Evolutionary conservation across 495 filamentous ascomycete genomes (phyloP).

Genomic region (Penicillium manginii): DNA sequence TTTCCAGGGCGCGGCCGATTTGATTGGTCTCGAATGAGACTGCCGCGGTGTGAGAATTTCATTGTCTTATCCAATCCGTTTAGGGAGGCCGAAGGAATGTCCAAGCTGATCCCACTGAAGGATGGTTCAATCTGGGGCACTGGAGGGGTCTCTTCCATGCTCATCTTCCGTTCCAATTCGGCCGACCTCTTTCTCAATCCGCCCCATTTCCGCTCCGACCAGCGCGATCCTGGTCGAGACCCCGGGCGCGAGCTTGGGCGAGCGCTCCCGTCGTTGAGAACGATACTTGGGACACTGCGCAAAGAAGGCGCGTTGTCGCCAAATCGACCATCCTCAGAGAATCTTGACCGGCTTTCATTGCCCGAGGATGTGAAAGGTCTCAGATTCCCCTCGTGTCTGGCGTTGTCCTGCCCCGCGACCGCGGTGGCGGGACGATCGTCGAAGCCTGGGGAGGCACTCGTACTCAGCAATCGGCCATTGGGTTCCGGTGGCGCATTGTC

Average conservation of each 20-base stretch:
- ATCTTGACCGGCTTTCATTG: conserved; percentile 18
- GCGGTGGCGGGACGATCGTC: conserved; percentile 26
- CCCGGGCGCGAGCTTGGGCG: conserved; percentile 44
- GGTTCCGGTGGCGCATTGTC: conserved; percentile 27
- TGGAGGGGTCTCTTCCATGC: conserved; percentile 36
- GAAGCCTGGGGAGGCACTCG: conserved; percentile 26
- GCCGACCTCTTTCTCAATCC: conserved; percentile 41
- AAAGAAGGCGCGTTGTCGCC: conserved; percentile 32
- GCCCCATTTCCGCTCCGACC: conserved; percentile 52
- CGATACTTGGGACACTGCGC: conserved; percentile 48
- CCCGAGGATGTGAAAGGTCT: conserved; percentile 13
- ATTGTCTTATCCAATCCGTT: conserved; percentile 57
- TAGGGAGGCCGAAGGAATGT: conserved; percentile 58
- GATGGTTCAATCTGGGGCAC: conserved; percentile 40
- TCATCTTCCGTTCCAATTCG: conserved; percentile 39
- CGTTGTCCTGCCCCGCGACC: conserved; percentile 15
- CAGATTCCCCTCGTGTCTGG: conserved; percentile 17
- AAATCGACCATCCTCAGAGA: conserved; percentile 20
- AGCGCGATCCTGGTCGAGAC: conserved; percentile 41
- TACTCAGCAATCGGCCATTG: conserved; percentile 34
- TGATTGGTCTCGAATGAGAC: conserved; percentile 39
- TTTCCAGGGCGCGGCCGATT: conserved; percentile 26
- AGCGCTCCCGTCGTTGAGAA: conserved; percentile 39
- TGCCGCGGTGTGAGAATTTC: conserved; percentile 62
- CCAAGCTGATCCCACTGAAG: conserved; percentile 58